Evolutionary conservation across 2,329 filamentous ascomycete genomes (phyloP).

Genomic region (Sarocladiaceae sp.): DNA sequence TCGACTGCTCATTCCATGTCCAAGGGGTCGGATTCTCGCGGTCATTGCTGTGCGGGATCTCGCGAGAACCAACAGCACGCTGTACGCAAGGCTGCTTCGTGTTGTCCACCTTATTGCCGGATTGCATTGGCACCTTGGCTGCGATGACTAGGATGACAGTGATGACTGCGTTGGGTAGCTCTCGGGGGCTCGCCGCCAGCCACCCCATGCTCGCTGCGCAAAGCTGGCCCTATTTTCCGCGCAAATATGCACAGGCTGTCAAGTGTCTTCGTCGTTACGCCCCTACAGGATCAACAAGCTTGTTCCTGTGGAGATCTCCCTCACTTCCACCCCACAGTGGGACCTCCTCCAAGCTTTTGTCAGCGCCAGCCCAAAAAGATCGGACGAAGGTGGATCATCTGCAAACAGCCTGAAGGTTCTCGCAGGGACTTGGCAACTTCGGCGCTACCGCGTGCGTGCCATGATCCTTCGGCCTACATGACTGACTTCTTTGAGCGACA

Average conservation of each 20-base stretch:
- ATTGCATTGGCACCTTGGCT: too few relatives aligned
- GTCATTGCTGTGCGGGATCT: too few relatives aligned
- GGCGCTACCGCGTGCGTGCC: background rate
- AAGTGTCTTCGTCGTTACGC: background rate
- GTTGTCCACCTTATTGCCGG: too few relatives aligned
- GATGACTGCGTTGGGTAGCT: background rate
- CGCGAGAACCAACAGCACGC: too few relatives aligned
- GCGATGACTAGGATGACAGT: too few relatives aligned
- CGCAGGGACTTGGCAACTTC: background rate
- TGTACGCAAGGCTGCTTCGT: too few relatives aligned
- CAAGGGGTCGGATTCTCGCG: background rate
- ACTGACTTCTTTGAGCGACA: too few relatives aligned
- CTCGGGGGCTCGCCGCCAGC: background rate
- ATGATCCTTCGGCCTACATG: background rate
- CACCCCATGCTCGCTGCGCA: background rate
- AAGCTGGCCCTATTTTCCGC: background rate
- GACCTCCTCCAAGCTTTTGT: background rate
- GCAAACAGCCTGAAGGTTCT: constrained; percentile 4
- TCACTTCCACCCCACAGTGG: constrained; percentile 1
- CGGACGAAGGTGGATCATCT: constrained; percentile 5
- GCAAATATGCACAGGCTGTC: background rate
- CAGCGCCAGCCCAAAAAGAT: constrained; percentile 1
- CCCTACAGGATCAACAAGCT: constrained; percentile 1
- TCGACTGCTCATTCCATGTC: constrained; percentile 1
- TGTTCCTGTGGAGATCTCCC: background rate